phyloP scores from a whole-genome alignment of 208 protist species.

The Acanthamoeba royreba region DNA sequence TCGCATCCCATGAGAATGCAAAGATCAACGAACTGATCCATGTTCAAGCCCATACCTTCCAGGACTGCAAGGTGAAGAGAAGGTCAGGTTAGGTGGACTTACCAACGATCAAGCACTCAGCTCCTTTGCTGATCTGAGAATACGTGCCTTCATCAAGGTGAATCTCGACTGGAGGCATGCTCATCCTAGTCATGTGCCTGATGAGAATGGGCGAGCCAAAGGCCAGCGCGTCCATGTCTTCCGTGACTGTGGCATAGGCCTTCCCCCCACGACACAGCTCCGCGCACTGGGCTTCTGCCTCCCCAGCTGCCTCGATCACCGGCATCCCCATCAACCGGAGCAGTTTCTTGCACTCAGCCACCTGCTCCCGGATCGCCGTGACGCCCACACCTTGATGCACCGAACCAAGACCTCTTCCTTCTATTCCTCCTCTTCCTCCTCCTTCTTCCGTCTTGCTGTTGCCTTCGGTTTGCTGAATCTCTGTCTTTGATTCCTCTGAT shows the following conservation, averaged over 20 bases:
- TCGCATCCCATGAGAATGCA: conserved; percentile 98
- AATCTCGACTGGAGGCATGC: conserved; percentile 94
- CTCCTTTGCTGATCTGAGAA: background rate
- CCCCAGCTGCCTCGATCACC: conserved; percentile 87
- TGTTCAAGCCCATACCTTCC: conserved; percentile 63
- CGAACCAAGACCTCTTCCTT: no score
- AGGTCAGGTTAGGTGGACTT: background rate
- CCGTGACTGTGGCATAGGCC: conserved; percentile 96
- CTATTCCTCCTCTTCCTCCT: no score
- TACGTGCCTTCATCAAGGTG: conserved; percentile 78
- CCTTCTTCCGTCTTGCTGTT: conserved; percentile 27
- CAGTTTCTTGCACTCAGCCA: conserved; percentile 98
- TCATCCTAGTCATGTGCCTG: conserved; percentile 93
- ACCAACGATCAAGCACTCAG: background rate
- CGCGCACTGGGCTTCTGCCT: conserved; percentile 99
- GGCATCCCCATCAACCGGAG: conserved; percentile 98
- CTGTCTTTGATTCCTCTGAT: background rate
- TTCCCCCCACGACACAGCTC: conserved; percentile 91
- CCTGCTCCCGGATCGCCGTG: conserved; percentile 91
- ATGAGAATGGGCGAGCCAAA: conserved; percentile 95
- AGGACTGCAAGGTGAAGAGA: conserved; percentile 34
- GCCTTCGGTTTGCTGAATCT: conserved; percentile 81
- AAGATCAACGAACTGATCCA: conserved; percentile 60
- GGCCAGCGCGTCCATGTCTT: conserved; percentile 99
- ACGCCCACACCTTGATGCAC: conserved; percentile 64